phyloP scores from a whole-genome alignment of 1,139 yeast genomes.

The Trichomonascaceae sp. region DNA sequence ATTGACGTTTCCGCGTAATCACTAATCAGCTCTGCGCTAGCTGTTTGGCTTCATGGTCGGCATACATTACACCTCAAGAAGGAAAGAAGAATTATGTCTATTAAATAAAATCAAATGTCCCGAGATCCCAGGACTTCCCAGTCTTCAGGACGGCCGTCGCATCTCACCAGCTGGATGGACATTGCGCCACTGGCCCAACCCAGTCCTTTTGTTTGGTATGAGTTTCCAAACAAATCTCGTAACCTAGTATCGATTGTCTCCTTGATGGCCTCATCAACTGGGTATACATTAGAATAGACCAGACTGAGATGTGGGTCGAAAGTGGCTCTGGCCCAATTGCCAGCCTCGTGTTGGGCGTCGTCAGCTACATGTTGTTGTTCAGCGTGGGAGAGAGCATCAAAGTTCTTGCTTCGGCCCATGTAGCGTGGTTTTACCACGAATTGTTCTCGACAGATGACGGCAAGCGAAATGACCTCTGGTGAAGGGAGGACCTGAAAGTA shows the following conservation, averaged over 20 bases:
- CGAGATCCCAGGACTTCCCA: slow-evolving; percentile 54
- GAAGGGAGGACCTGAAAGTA: slow-evolving; percentile 43
- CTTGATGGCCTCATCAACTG: slow-evolving; percentile 57
- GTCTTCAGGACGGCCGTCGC: slow-evolving; percentile 63
- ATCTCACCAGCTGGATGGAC: slow-evolving; percentile 53
- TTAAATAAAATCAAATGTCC: slow-evolving; percentile 10
- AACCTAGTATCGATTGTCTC: slow-evolving; percentile 57
- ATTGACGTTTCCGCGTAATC: not conserved
- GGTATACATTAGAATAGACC: slow-evolving; percentile 53
- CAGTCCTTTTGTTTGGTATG: slow-evolving; percentile 26
- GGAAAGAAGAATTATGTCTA: not conserved
- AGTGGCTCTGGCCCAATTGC: slow-evolving; percentile 42
- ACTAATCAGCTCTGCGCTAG: not conserved
- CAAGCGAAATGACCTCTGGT: slow-evolving; percentile 50
- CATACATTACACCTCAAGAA: slow-evolving; percentile 1
- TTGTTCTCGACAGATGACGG: slow-evolving; percentile 56
- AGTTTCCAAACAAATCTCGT: slow-evolving; percentile 50
- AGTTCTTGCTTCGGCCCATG: slow-evolving; percentile 18
- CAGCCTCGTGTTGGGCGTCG: slow-evolving; percentile 23
- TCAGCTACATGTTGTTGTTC: slow-evolving; percentile 14
- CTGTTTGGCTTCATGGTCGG: slow-evolving; percentile 1
- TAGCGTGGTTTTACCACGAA: slow-evolving; percentile 34
- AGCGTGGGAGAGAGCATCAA: slow-evolving; percentile 17
- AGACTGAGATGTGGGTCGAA: slow-evolving; percentile 66
- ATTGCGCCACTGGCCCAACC: slow-evolving; percentile 59